Percentiles rank a stretch among this genome's conserved stretches.
Evolutionary conservation across 495 filamentous ascomycete genomes (phyloP).

Genomic region (Penicillium coprophilum): DNA sequence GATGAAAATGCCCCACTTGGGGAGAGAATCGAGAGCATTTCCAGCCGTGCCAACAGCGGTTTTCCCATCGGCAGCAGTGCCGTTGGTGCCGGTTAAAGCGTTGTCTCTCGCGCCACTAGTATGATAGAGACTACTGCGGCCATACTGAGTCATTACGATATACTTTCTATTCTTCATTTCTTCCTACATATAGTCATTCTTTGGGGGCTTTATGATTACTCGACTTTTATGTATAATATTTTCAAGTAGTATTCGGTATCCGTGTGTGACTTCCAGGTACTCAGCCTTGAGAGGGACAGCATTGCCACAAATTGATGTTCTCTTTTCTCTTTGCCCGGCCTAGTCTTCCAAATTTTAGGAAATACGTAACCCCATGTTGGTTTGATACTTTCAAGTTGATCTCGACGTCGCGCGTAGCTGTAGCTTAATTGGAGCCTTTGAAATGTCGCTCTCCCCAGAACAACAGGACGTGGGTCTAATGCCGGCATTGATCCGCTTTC

Average conservation of each 20-base stretch:
- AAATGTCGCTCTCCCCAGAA: neutral
- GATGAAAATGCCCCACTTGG: neutral
- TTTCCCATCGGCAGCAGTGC: conserved; percentile 8
- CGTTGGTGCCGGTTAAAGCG: conserved; percentile 7
- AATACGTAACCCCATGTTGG: neutral
- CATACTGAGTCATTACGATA: neutral
- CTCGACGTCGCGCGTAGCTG: neutral
- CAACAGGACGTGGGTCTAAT: too few species aligned
- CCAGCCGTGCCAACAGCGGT: conserved; percentile 11
- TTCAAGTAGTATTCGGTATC: conserved; percentile 13
- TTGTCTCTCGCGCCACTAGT: conserved; percentile 12
- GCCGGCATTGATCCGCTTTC: neutral
- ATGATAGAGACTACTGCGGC: conserved; percentile 16
- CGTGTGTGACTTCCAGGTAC: conserved; percentile 6
- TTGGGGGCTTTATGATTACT: neutral
- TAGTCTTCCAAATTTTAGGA: neutral
- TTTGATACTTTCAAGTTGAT: neutral
- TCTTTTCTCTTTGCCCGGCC: neutral
- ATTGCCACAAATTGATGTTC: neutral
- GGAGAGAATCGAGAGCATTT: conserved; percentile 6
- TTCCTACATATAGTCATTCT: neutral
- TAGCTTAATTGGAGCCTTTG: neutral
- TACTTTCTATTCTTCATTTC: conserved; percentile 8
- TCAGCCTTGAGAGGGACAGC: neutral
- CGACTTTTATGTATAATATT: conserved; percentile 17